Evolutionary conservation across 345 rosid species (phyloP).

Genomic region (Pelargonium nanum): DNA sequence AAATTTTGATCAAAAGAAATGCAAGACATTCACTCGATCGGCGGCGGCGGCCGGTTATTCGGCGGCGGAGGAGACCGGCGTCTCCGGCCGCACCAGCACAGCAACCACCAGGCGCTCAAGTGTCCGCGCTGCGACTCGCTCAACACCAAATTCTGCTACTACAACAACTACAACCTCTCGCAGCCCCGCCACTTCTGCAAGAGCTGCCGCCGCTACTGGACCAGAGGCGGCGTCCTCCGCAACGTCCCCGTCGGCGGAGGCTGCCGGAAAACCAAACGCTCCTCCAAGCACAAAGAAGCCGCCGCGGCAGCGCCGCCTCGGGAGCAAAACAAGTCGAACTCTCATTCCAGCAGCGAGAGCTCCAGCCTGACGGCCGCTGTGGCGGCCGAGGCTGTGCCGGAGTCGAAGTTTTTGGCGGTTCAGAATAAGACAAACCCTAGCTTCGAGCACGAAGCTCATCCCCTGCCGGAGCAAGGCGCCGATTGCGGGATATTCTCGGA

Average conservation of each 20-base stretch:
- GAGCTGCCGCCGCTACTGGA: slow-evolving; percentile 95
- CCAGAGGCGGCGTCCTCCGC: slow-evolving; percentile 94
- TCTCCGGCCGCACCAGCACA: slow-evolving; percentile 61
- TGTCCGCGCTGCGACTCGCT: slow-evolving; percentile 89
- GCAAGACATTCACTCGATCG: slow-evolving; percentile 55
- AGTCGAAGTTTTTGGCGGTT: slow-evolving; percentile 5
- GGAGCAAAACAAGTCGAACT: slow-evolving; percentile 25
- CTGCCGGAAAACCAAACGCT: slow-evolving; percentile 63
- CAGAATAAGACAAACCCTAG: slow-evolving; percentile 12
- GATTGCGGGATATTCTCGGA: slow-evolving; percentile 63
- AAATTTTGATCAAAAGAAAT: slow-evolving; percentile 8
- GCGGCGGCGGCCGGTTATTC: slow-evolving; percentile 29
- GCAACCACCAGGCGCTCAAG: slow-evolving; percentile 65
- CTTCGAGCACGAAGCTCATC: slow-evolving; percentile 45
- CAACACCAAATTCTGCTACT: slow-evolving; percentile 94
- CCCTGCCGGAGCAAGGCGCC: slow-evolving; percentile 40
- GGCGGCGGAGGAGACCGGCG: slow-evolving; percentile 52
- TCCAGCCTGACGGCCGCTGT: slow-evolving; percentile 47
- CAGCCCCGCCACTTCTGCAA: slow-evolving; percentile 99
- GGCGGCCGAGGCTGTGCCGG: slow-evolving; percentile 34
- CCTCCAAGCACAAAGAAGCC: slow-evolving; percentile 37
- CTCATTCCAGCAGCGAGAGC: slow-evolving; percentile 73
- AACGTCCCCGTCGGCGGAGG: slow-evolving; percentile 95
- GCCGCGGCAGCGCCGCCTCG: background rate
- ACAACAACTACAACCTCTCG: slow-evolving; percentile 95